A percentile compares a stretch with the other conserved stretches of the same genome.
These are phyloP conservation scores for Wallacemonas collosoma DNA, from an alignment of 208 protist genomes.

Conservation along the genomic window DNA sequence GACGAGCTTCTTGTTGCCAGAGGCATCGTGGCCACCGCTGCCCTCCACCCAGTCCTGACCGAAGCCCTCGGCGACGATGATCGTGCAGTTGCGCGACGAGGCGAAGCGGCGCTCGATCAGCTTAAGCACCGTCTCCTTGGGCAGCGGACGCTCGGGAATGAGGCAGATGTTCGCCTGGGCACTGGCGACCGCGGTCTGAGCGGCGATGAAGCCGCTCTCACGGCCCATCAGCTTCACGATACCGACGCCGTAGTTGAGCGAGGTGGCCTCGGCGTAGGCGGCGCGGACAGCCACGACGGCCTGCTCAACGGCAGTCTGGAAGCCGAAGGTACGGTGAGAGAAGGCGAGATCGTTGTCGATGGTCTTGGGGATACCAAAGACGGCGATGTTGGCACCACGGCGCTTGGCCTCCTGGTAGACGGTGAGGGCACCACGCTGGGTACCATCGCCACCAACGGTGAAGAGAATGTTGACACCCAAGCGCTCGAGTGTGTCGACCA, in stretches of 20 bases:
- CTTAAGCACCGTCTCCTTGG: constrained; percentile 81
- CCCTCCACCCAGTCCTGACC: constrained; percentile 84
- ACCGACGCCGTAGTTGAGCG: constrained; percentile 89
- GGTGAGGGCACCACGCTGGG: constrained; percentile 86
- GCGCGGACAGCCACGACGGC: constrained; percentile 84
- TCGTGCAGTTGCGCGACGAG: constrained; percentile 82
- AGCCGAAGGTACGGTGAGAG: constrained; percentile 94
- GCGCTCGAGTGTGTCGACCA: constrained; percentile 89
- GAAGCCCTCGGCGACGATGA: constrained; percentile 96
- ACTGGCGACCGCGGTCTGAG: constrained; percentile 89
- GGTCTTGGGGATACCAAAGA: constrained; percentile 95
- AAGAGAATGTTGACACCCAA: constrained; percentile 93
- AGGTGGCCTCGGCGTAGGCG: constrained; percentile 91
- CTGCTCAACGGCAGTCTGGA: constrained; percentile 94
- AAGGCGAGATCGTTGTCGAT: constrained; percentile 97
- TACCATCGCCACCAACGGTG: constrained; percentile 95
- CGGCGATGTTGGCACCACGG: constrained; percentile 82
- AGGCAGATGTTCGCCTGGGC: constrained; percentile 93
- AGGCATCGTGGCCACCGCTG: constrained; percentile 79
- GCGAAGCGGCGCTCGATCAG: constrained; percentile 82
- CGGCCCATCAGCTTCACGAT: constrained; percentile 97
- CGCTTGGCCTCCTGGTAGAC: constrained; percentile 85
- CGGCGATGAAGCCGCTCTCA: constrained; percentile 94
- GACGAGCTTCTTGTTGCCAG: constrained; percentile 91
- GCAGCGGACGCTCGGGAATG: constrained; percentile 90